These are phyloP conservation scores for Lecanosticta acicola DNA, from an alignment of 2,329 filamentous ascomycete genomes.

Conservation along the genomic window DNA sequence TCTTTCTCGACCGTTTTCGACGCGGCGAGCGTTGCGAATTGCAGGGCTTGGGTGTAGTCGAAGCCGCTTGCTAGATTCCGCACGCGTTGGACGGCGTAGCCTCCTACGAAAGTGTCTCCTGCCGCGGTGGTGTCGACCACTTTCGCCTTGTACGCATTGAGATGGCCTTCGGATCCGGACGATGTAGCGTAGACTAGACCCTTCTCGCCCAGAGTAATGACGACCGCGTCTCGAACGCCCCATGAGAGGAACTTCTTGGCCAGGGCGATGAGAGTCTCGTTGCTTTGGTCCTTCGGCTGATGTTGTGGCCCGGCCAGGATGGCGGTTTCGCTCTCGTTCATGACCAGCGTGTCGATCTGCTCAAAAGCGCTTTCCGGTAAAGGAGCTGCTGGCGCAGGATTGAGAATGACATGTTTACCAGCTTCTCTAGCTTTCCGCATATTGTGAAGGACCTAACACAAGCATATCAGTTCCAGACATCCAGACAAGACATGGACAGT, in stretches of 20 bases:
- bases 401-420: constrained; percentile 60
- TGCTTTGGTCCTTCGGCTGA: constrained; percentile 27
- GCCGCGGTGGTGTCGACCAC: constrained; percentile 93
- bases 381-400: constrained; percentile 67
- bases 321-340: constrained; percentile 86
- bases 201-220: constrained; percentile 74
- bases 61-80: constrained; percentile 42
- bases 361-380: constrained; percentile 62
- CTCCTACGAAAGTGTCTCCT: constrained; percentile 89
- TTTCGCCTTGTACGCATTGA: constrained; percentile 58
- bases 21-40: constrained; percentile 57
- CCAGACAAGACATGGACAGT: constrained; percentile 2
- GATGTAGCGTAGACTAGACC: constrained; percentile 27
- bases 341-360: constrained; percentile 69
- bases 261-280: constrained; percentile 36
- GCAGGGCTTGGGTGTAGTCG: constrained; percentile 54
- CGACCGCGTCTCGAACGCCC: constrained; percentile 70
- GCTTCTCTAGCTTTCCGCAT: constrained; percentile 24
- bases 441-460: constrained; percentile 33
- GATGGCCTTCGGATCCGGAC: constrained; percentile 21
- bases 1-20: constrained; percentile 60
- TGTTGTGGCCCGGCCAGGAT: constrained; percentile 54
- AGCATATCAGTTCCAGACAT: too few species aligned
- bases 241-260: constrained; percentile 54
- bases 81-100: constrained; percentile 71